Conservation (phyloP, 345 rosid species). For the Excoecaria cochinchinensis region DNA sequence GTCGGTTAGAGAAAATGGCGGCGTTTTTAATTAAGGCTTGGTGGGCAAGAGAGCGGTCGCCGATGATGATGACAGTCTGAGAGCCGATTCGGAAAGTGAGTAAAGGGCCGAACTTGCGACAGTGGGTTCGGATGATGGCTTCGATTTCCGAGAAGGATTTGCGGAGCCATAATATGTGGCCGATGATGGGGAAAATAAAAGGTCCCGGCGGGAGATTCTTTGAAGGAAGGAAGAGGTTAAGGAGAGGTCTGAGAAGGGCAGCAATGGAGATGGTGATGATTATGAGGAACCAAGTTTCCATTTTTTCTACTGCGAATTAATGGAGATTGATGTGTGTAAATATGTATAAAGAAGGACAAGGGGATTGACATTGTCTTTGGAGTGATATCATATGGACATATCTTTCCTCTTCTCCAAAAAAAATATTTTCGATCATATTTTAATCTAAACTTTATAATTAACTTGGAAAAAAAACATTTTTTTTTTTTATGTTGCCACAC, state of each 20-base stretch:
- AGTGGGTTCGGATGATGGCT: conserved; percentile 3
- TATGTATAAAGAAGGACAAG: no score
- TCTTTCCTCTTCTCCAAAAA: no score
- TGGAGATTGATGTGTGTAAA: not conserved
- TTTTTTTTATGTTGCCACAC: no score
- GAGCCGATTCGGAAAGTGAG: conserved; percentile 18
- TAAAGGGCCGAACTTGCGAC: conserved; percentile 10
- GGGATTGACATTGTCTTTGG: no score
- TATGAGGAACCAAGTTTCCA: conserved; percentile 7
- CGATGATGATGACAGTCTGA: not conserved
- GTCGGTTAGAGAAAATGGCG: no score
- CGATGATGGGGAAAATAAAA: conserved; percentile 5
- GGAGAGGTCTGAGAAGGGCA: not conserved
- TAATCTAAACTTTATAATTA: no score
- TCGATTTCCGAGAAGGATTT: not conserved
- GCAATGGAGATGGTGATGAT: not conserved
- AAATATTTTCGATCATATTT: no score
- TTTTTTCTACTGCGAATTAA: not conserved
- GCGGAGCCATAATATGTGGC: conserved; percentile 9
- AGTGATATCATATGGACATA: no score
- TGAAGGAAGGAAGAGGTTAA: not conserved
- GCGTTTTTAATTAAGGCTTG: no score
- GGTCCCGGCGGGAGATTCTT: conserved; percentile 25
- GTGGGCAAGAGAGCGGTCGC: no score
- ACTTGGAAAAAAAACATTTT: no score